phyloP scores from a whole-genome alignment of 352 stramenopile genomes.

The Hyaloperonospora arabidopsidis region DNA sequence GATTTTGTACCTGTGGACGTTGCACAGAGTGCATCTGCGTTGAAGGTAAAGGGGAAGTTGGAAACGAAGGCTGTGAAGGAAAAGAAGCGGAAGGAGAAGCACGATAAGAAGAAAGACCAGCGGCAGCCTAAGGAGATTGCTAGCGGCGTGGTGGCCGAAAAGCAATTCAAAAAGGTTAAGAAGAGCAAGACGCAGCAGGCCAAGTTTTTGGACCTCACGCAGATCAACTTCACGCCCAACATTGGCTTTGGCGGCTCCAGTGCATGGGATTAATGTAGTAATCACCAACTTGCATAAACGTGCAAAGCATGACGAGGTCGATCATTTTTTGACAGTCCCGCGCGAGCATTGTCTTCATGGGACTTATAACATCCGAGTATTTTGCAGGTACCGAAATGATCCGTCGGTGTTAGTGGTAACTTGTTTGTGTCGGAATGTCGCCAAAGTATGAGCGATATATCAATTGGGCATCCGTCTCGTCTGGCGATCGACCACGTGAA shows the following conservation, averaged over 20 bases:
- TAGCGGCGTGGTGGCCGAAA: slow-evolving; percentile 67
- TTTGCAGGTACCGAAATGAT: too few relatives aligned
- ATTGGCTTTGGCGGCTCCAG: slow-evolving; percentile 65
- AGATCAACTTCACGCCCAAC: slow-evolving; percentile 53
- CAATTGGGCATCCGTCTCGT: too few relatives aligned
- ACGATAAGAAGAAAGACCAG: slow-evolving; percentile 37
- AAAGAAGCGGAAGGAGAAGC: slow-evolving; percentile 26
- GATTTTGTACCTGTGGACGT: slow-evolving; percentile 20
- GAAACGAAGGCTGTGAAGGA: slow-evolving; percentile 26
- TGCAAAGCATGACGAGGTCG: too few relatives aligned
- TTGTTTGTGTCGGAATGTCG: too few relatives aligned
- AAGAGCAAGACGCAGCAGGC: slow-evolving; percentile 26
- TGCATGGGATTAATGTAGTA: slow-evolving; percentile 51
- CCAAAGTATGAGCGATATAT: too few relatives aligned
- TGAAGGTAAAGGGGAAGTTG: slow-evolving; percentile 19
- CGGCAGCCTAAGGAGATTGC: slow-evolving; percentile 55
- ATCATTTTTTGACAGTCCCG: too few relatives aligned
- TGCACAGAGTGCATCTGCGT: slow-evolving; percentile 8
- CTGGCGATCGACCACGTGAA: too few relatives aligned
- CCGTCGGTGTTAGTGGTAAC: too few relatives aligned
- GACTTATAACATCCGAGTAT: too few relatives aligned
- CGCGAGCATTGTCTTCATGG: too few relatives aligned
- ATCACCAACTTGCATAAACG: slow-evolving; percentile 14
- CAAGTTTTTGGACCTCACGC: slow-evolving; percentile 42
- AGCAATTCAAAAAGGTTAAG: slow-evolving; percentile 71